A percentile compares a stretch with the other conserved stretches of the same genome.
These are phyloP conservation scores for Emericellopsis cladophorae DNA, from an alignment of 2,329 filamentous ascomycete genomes.

Conservation along the genomic window DNA sequence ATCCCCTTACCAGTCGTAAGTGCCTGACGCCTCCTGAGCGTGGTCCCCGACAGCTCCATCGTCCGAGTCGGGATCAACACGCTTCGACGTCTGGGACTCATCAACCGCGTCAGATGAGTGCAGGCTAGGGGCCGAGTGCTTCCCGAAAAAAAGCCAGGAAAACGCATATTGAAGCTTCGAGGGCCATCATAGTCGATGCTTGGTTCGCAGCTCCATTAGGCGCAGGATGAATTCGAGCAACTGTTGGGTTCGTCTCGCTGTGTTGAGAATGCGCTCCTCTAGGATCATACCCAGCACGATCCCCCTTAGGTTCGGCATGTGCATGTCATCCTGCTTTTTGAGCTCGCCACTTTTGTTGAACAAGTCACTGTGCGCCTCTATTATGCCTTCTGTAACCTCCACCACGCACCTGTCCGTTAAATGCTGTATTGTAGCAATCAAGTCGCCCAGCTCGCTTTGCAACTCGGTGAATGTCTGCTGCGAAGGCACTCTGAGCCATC, in stretches of 20 bases:
- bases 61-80: conserved; percentile 8
- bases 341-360: conserved; percentile 27
- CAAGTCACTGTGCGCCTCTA: conserved; percentile 23
- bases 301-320: conserved; percentile 17
- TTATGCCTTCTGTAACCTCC: conserved; percentile 24
- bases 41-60: conserved; percentile 14
- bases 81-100: neutral
- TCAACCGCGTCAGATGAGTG: conserved; percentile 6
- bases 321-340: conserved; percentile 10
- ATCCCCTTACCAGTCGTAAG: neutral
- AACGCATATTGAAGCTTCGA: conserved; percentile 22
- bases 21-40: conserved; percentile 13
- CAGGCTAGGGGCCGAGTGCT: conserved; percentile 6
- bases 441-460: conserved; percentile 6
- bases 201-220: conserved; percentile 20
- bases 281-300: conserved; percentile 33
- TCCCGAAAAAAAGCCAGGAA: conserved; percentile 20
- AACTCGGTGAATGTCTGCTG: conserved; percentile 10
- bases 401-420: conserved; percentile 12
- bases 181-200: conserved; percentile 27
- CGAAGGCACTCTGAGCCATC: conserved; percentile 14
- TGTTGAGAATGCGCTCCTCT: conserved; percentile 25
- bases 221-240: conserved; percentile 22
- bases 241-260: conserved; percentile 13
- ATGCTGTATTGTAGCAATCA: conserved; percentile 11